Percentiles rank a stretch among this genome's conserved stretches.
phyloP scores from a whole-genome alignment of 2,329 filamentous ascomycete genomes.

The Cladorrhinum sp. region DNA sequence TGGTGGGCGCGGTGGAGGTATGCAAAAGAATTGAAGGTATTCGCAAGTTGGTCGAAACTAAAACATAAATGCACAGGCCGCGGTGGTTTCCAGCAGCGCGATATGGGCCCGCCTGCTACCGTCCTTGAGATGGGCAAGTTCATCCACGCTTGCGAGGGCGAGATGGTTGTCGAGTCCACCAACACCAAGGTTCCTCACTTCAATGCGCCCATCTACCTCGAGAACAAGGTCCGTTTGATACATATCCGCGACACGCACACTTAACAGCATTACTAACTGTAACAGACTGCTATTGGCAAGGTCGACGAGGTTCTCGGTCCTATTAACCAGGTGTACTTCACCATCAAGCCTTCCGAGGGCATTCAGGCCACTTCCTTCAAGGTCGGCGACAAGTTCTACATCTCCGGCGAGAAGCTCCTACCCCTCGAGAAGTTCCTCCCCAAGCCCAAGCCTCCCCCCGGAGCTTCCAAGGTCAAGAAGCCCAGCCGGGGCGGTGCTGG shows the following conservation, averaged over 20 bases:
- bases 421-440: conserved; percentile 95
- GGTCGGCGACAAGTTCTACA: conserved; percentile 94
- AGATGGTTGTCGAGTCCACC: conserved; percentile 94
- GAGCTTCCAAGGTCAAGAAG: conserved; percentile 54
- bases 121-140: conserved; percentile 88
- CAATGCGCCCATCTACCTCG: conserved; percentile 97
- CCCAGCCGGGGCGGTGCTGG: conserved; percentile 66
- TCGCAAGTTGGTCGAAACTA: conserved; percentile 24
- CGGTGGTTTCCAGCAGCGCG: conserved; percentile 57
- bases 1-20: conserved; percentile 51
- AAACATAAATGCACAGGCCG: conserved; percentile 45
- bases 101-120: conserved; percentile 60
- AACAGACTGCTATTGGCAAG: conserved; percentile 83
- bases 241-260: background rate
- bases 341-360: conserved; percentile 93
- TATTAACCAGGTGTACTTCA: conserved; percentile 98
- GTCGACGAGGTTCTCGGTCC: conserved; percentile 97
- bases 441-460: conserved; percentile 75
- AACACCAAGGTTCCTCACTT: conserved; percentile 98
- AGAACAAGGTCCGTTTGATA: conserved; percentile 73
- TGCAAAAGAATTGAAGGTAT: conserved; percentile 21
- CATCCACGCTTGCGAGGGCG: conserved; percentile 91
- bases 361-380: conserved; percentile 96
- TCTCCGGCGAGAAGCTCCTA: conserved; percentile 88
- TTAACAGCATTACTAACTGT: background rate